Base-by-base conservation (phyloP, 2,329 filamentous ascomycete genomes). In the Chrysosporium keratinophilum region DNA sequence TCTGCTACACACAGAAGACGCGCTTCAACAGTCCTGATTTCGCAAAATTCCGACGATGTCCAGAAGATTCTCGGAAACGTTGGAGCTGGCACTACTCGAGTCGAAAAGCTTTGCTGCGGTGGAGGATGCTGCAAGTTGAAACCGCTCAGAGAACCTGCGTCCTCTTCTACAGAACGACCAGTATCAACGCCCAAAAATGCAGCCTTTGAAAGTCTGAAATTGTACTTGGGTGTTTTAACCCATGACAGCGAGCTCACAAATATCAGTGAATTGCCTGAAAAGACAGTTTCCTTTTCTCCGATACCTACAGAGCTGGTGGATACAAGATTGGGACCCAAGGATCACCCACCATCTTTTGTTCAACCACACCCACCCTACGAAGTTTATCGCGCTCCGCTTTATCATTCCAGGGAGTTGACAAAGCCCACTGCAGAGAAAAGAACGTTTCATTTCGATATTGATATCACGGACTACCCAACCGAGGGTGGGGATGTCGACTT, bases 361-460 rank as follows among this genome's bases (percentile, higher is more conserved):
- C 88, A 95, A 67, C 93, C 93, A 23, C 93, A 98, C 68, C 88
- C 88, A 54, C 93, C 93, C 0, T 93, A 95, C 70, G 78, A 91
- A 60, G 89, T 97, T 57, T 95, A 87, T 70, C 85, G 89, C 0
- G 90, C 91, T n/a, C 88, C 83, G 59, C 80, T 98, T 45, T 85
- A 88, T 70, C 83, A 83, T 62, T 81, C 88, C 1, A 84, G 93
- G 54, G 89, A 95, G 70, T 74, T 98, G 66, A 98, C 93, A 11
- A 85, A 82, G 66, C 76, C 81, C 20, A 91, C 91, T 19, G 93
- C 93, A 4, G 88, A 95, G 76, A 98, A 98, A 80, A 81, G 91
- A 57, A 98, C 93, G 0, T 95, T 91, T 69, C 93, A 98, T 71
- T 97, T 97, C 64, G 93, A 97, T 64, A 81, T 98, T 43, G 93